Percentiles rank a stretch among this genome's conserved stretches.
phyloP scores from a whole-genome alignment of 2,329 filamentous ascomycete species.

The Juglanconis sp. region DNA sequence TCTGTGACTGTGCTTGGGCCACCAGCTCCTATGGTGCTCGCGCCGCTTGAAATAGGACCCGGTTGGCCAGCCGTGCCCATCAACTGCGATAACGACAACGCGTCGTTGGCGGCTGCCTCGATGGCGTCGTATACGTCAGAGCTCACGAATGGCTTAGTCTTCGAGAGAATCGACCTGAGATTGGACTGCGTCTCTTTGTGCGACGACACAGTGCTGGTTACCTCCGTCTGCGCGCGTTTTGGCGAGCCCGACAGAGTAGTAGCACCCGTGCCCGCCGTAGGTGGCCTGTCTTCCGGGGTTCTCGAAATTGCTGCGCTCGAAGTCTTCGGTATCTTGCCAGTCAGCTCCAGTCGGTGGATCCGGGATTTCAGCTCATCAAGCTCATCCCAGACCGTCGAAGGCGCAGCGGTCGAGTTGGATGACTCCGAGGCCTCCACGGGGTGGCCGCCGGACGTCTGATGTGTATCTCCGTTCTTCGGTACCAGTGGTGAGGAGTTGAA shows the following conservation, averaged over 20 bases:
- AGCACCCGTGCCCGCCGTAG: conserved; percentile 84
- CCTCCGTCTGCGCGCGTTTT: conserved; percentile 58
- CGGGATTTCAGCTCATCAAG: conserved; percentile 91
- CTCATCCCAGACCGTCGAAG: conserved; percentile 96
- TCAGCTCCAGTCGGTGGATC: conserved; percentile 85
- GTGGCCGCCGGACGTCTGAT: conserved; percentile 34
- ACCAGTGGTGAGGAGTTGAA: conserved; percentile 62
- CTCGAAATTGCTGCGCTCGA: conserved; percentile 77
- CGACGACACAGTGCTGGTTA: conserved; percentile 31
- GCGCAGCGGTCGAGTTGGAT: conserved; percentile 80
- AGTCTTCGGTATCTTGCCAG: conserved; percentile 79
- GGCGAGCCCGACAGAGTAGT: conserved; percentile 91
- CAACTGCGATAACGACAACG: conserved; percentile 73
- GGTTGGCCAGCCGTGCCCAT: conserved; percentile 70
- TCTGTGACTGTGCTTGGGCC: conserved; percentile 58
- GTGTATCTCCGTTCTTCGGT: conserved; percentile 38
- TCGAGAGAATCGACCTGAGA: conserved; percentile 75
- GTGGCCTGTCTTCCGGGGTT: conserved; percentile 74
- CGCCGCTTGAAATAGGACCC: conserved; percentile 64
- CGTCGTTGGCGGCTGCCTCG: conserved; percentile 78
- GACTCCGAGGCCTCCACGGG: conserved; percentile 75
- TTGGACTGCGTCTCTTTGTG: conserved; percentile 68
- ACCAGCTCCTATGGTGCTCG: conserved; percentile 56
- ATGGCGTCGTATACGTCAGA: conserved; percentile 74
- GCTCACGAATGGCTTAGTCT: conserved; percentile 68